Evolutionary conservation across 306 rosid species (phyloP), one percentile per base, ranked within the genome.

Genomic region (Arachis stenosperma): DNA sequence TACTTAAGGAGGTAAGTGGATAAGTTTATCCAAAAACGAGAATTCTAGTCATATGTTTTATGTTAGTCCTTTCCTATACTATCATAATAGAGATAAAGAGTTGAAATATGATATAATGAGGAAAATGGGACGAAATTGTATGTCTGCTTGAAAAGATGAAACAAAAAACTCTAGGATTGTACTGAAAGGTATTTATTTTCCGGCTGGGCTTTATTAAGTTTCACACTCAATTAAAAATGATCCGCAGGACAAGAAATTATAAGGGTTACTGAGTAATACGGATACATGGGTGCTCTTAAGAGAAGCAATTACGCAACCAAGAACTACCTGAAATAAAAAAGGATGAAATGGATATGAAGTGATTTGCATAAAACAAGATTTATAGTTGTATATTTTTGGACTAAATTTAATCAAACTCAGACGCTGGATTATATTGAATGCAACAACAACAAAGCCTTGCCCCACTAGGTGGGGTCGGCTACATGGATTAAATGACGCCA

Each of bases 1-100:
- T 91, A 42, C 93, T 94, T 64, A 89, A 83, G 70, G 97, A 94
- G 98, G 98, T 91, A 73, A 27, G 64, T 13, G 6, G 22, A 9
- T 13, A 70, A 43, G 36, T 52, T 13, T 44, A 37, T 50, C 69
- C 51, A 51, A 3, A 72, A 27, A 14, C 33, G 33, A 55, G 10
- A 44, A 66, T 70, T 53, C 30, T 27, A 58, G 14, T 37, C 66
- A 17, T 69, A 47, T 55, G 17, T 10, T 72, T 46, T 65, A 27
- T 63, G 10, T 71, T 50, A 29, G 8, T 74, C 14, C 27, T 78
- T 69, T 62, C 60, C 17, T 68, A 67, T 42, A 9, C 55, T 46
- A 8, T 42, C 41, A 46, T 33, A 33, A 33, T 2, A 33, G 37
- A 77, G 62, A 51, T 64, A 48, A 74, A 15, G 29, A 50, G 62